Percentiles rank a stretch among this genome's conserved stretches.
phyloP scores from a whole-genome alignment of 306 rosid species.

The Quercus aquifolioides region DNA sequence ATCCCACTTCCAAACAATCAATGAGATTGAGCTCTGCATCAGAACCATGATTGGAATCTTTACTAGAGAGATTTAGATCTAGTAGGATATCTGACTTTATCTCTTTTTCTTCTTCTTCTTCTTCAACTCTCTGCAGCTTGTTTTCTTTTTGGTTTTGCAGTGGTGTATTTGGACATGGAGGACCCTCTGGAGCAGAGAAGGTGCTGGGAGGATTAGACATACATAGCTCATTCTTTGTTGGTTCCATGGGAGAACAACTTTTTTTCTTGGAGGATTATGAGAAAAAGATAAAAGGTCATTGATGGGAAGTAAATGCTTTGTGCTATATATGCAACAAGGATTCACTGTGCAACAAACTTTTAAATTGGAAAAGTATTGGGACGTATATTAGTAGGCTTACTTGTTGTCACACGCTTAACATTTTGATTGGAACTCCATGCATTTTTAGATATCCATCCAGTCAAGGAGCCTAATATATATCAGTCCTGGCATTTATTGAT shows the following conservation, averaged over 20 bases:
- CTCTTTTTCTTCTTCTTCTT: slow-evolving; percentile 34
- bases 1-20: slow-evolving; percentile 40
- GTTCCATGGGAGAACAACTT: slow-evolving; percentile 36
- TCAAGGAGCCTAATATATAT: background rate
- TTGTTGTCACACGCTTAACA: background rate
- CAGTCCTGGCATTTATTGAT: background rate
- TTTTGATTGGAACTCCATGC: background rate
- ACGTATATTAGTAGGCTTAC: background rate
- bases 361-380: background rate
- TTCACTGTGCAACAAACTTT: slow-evolving; percentile 4
- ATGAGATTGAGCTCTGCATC: slow-evolving; percentile 52
- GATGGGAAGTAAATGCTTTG: slow-evolving; percentile 19
- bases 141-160: slow-evolving; percentile 39
- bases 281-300: slow-evolving; percentile 11
- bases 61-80: slow-evolving; percentile 40
- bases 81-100: slow-evolving; percentile 14
- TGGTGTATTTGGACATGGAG: slow-evolving; percentile 55
- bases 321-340: slow-evolving; percentile 31
- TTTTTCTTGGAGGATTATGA: slow-evolving; percentile 9
- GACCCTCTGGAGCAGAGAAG: slow-evolving; percentile 28
- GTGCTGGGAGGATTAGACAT: background rate
- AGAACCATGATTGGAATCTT: slow-evolving; percentile 8
- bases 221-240: slow-evolving; percentile 17
- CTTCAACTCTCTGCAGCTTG: slow-evolving; percentile 25
- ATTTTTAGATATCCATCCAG: background rate